These are phyloP conservation scores for Cenchrus purpureus DNA, from an alignment of 176 grass and related monocot genomes.

Conservation along the genomic window DNA sequence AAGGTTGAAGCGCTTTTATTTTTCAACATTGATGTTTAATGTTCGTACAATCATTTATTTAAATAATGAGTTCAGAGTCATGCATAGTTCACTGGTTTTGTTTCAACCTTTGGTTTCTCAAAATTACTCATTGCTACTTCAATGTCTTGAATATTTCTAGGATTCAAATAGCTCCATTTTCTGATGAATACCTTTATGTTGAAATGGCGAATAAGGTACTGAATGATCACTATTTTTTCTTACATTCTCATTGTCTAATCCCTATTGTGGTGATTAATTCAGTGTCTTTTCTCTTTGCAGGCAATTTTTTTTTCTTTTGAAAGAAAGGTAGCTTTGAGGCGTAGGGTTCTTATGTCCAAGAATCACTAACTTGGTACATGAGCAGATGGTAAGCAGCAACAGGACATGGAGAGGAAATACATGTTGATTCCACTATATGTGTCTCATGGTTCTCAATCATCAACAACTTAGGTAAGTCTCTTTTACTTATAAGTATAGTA, in stretches of 20 bases:
- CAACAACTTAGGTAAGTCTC: too few species aligned
- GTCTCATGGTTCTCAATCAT: too few species aligned
- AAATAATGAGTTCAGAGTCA: not conserved
- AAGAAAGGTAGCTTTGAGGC: too few species aligned
- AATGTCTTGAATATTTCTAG: conserved; percentile 50
- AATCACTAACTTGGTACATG: too few species aligned
- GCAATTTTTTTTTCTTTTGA: too few species aligned
- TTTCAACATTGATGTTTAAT: not conserved
- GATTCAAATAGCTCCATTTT: conserved; percentile 99
- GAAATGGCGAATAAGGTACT: conserved; percentile 99
- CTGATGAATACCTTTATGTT: conserved; percentile 98
- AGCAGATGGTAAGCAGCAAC: too few species aligned
- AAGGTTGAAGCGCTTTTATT: not conserved
- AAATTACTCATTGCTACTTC: conserved; percentile 34
- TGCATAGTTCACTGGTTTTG: too few species aligned
- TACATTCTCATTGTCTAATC: conserved; percentile 19
- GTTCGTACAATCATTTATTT: not conserved
- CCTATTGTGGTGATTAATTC: conserved; percentile 8
- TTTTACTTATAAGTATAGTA: too few species aligned
- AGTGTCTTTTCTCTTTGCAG: too few species aligned
- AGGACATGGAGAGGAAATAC: too few species aligned
- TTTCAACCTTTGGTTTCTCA: not conserved
- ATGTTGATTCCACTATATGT: too few species aligned
- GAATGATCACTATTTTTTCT: not conserved
- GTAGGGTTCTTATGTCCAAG: too few species aligned